A percentile compares a stretch with the other conserved stretches of the same genome.
phyloP scores from a whole-genome alignment of 805 yeast genomes.

The Schwanniomyces occidentalis region DNA sequence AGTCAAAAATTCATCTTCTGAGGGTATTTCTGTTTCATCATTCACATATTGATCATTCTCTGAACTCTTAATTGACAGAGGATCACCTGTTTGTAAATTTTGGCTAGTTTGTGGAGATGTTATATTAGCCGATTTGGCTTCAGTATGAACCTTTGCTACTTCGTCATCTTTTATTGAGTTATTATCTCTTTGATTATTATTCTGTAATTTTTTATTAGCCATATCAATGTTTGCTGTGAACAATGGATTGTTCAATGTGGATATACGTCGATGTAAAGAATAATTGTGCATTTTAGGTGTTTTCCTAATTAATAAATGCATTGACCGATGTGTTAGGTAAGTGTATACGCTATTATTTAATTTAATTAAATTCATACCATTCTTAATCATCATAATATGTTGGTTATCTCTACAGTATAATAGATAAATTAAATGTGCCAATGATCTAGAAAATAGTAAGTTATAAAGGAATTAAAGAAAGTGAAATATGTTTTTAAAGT shows the following conservation, averaged over 20 bases:
- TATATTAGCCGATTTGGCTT: not conserved
- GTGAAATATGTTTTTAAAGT: no score
- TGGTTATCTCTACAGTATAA: no score
- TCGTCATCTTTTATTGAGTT: not conserved
- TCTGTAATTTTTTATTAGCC: not conserved
- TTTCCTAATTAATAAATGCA: no score
- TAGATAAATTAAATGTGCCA: no score
- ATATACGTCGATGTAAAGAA: not conserved
- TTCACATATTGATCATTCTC: not conserved
- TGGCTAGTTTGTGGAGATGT: not conserved
- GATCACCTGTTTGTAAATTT: not conserved
- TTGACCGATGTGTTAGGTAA: no score
- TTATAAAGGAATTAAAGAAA: no score
- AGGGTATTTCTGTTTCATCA: not conserved
- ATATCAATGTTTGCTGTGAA: not conserved
- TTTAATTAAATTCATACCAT: no score
- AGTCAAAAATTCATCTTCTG: constrained; percentile 28
- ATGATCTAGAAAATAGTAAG: no score
- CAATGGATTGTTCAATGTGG: not conserved
- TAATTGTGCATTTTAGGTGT: not conserved
- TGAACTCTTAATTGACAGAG: not conserved
- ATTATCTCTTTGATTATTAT: not conserved
- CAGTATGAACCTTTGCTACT: not conserved
- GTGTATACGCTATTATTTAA: no score
- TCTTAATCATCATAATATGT: no score